Evolutionary conservation across 495 filamentous ascomycete genomes (phyloP), one percentile per base, ranked within the genome.

Genomic region (Penicillium chermesinum): DNA sequence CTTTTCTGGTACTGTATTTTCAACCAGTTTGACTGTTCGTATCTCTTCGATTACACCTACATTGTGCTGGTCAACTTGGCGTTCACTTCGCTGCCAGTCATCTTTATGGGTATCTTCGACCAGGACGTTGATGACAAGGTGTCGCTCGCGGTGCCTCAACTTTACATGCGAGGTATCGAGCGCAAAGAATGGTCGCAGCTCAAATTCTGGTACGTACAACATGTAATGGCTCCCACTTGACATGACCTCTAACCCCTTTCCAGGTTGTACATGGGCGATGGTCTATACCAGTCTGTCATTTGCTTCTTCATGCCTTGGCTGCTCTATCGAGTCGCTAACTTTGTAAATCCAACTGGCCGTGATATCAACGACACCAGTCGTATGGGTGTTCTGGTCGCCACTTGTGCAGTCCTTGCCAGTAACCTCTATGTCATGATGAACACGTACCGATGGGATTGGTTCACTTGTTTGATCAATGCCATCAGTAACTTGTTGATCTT

Each of bases 1-100:
- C 85, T 99, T 44, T 95, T 97, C 76, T 99, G 93, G 94, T 99
- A 88, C 71, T 91, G 93, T 65, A 85, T 93, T 46, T 97, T 86
- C 70, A 88, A 86, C 77, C 85, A 93, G 66, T 96, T 93, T 63
- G 94, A 99, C 70, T 86, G 89, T 57, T 86, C 89, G 18, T 97
- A 97, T 66, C 83, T 96, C 43, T 95, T 91, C 71, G 94, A 99
- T 59, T 96, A 96, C 70, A 95, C 89, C 16, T 99, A 97, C 69
- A 93, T 97, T 57, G 75, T 97, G 41, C 71, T 96, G 49, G 93
- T 93, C 77, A 99, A 97, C 69, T 76, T 99, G 57, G 88, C 90
- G 18, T 99, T 99, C 68, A 97, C 94, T 10, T 99, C 94, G 10
- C 71, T 99, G 13, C 90, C 94, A 1, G 87, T 96, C 44, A 89